These are phyloP conservation scores for Phaeomoniella chlamydospora DNA, from an alignment of 2,329 filamentous ascomycete genomes.

Conservation along the genomic window DNA sequence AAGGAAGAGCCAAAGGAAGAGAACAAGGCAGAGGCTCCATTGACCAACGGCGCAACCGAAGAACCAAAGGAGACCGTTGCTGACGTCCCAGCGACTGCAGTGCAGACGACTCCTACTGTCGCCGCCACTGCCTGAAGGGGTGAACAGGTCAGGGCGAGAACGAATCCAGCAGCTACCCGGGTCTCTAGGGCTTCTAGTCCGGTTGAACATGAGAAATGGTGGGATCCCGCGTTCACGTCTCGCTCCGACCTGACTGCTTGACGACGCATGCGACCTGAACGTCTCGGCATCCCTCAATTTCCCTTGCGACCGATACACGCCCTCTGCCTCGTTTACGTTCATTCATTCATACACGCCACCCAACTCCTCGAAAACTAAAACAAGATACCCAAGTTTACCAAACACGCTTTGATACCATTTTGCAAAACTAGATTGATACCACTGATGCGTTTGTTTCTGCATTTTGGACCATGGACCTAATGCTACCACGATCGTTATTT, in stretches of 20 bases:
- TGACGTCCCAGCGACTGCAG: slow-evolving; percentile 8
- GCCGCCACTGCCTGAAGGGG: slow-evolving; percentile 14
- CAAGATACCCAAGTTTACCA: not conserved
- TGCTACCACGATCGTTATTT: not conserved
- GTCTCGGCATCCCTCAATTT: not conserved
- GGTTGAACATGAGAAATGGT: slow-evolving; percentile 16
- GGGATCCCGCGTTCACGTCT: slow-evolving; percentile 11
- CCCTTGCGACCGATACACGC: not conserved
- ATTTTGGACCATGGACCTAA: not conserved
- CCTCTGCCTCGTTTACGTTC: not conserved
- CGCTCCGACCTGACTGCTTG: slow-evolving; percentile 1
- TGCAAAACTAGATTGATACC: slow-evolving; percentile 1
- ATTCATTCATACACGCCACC: no score
- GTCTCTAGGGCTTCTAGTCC: slow-evolving; percentile 11
- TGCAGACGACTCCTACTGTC: slow-evolving; percentile 9
- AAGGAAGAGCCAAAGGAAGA: slow-evolving; percentile 2
- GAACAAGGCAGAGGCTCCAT: not conserved
- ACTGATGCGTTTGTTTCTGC: not conserved
- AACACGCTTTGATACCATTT: slow-evolving; percentile 1
- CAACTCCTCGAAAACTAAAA: not conserved
- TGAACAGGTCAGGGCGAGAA: slow-evolving; percentile 13
- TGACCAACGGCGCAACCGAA: slow-evolving; percentile 1
- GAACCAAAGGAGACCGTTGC: slow-evolving; percentile 2
- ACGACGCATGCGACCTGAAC: not conserved
- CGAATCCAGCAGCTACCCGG: slow-evolving; percentile 11